Base-by-base conservation (phyloP, 257 asterid species). In the Rubia yunnanensis region DNA sequence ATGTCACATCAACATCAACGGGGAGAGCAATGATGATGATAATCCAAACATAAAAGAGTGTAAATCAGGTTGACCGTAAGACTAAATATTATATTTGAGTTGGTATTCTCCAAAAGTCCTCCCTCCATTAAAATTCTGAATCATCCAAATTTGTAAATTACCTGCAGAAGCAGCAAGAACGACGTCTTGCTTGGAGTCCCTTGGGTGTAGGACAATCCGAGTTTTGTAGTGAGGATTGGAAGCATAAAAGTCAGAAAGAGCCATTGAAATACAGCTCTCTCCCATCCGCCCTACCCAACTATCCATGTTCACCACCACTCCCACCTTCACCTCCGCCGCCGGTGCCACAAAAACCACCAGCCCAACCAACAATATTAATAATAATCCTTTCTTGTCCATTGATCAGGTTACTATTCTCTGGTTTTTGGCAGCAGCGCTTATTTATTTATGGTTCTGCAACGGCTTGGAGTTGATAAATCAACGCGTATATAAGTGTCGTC, bases 81-180 rank as follows among this genome's bases (percentile, higher is more conserved):
- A n/a, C n/a, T n/a, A n/a, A n/a, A n/a, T n/a, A n/a, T n/a, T n/a
- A n/a, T n/a, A n/a, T n/a, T n/a, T n/a, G n/a, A n/a, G n/a, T n/a
- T n/a, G n/a, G n/a, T n/a, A n/a, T n/a, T n/a, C n/a, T n/a, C n/a
- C n/a, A n/a, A n/a, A n/a, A n/a, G n/a, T n/a, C n/a, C n/a, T n/a
- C n/a, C n/a, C n/a, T n/a, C n/a, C n/a, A n/a, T n/a, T n/a, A n/a
- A n/a, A n/a, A n/a, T n/a, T n/a, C n/a, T n/a, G n/a, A n/a, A n/a
- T n/a, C n/a, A n/a, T n/a, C n/a, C 36, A 32, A 6, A 41, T 41
- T 41, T 41, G 1, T 34, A 28, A 15, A 60, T 41, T 64, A 85
- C 91, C 83, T 61, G 83, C 83, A 28, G 81, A 81, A 66, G 91
- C 91, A 39, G 88, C 86, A 2, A 68, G 79, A 34, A 78, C 70